Conservation (phyloP, 139 green algal genomes). For the Tetradesmus obliquus region DNA sequence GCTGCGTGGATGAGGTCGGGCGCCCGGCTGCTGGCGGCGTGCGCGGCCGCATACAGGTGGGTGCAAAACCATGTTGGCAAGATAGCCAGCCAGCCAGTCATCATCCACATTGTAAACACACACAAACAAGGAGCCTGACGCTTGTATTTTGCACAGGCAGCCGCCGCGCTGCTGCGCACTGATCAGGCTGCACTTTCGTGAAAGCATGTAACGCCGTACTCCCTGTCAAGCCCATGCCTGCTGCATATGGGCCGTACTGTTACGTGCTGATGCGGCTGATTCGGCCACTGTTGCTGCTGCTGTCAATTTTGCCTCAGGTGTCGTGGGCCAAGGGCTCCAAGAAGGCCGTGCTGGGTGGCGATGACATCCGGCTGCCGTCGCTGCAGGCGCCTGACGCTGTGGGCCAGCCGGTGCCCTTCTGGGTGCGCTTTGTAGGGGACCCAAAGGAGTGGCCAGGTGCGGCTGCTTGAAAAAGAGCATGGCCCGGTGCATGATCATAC, state of each 20-base stretch:
- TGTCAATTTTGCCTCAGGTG: conserved; percentile 25
- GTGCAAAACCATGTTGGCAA: background rate
- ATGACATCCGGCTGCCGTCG: conserved; percentile 50
- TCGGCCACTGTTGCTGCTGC: background rate
- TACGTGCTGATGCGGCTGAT: no score
- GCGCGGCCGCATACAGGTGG: conserved; percentile 59
- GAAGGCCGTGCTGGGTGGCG: conserved; percentile 52
- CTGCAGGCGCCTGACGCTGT: conserved; percentile 48
- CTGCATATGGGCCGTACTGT: no score
- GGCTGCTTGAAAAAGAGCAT: background rate
- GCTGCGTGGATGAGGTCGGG: conserved; percentile 64
- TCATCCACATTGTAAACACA: background rate
- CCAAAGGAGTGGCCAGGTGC: conserved; percentile 4
- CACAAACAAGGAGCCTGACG: background rate
- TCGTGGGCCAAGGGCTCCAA: conserved; percentile 73
- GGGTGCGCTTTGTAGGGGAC: conserved; percentile 61
- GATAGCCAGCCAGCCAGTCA: background rate
- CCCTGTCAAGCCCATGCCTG: no score
- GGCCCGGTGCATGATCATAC: background rate
- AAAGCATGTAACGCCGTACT: no score
- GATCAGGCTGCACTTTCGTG: no score
- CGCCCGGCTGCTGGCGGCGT: conserved; percentile 40
- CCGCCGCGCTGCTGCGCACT: background rate
- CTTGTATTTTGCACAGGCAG: background rate
- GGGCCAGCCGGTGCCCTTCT: conserved; percentile 34